These are phyloP conservation scores for Lepidopterella palustris DNA, from an alignment of 495 filamentous ascomycete species.

Conservation along the genomic window DNA sequence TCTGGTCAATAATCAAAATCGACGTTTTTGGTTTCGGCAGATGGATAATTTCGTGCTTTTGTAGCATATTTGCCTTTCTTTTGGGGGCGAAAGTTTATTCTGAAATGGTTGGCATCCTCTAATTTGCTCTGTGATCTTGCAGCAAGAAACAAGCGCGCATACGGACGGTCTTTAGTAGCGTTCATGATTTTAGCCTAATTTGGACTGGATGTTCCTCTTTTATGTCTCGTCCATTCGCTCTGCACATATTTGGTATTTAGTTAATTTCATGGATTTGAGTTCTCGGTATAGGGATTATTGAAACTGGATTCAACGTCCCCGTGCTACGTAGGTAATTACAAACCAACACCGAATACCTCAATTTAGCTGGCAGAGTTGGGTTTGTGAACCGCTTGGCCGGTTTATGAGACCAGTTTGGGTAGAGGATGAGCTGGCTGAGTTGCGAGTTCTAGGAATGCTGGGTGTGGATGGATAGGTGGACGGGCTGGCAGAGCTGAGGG, in stretches of 20 bases:
- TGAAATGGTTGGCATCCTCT: neutral
- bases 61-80: constrained; percentile 2
- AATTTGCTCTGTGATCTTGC: neutral
- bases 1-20: constrained; percentile 12
- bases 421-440: no score
- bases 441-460: no score
- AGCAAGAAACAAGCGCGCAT: constrained; percentile 9
- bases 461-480: no score
- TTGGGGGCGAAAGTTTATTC: neutral
- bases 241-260: constrained; percentile 1
- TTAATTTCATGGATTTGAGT: no score
- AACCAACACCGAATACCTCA: no score
- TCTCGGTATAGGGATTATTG: no score
- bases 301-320: no score
- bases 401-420: no score
- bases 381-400: no score
- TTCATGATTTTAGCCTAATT: neutral
- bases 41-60: neutral
- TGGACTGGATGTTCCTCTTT: neutral
- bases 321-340: no score
- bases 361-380: no score
- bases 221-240: neutral
- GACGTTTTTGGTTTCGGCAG: neutral
- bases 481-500: no score
- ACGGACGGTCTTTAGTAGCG: neutral